Percentiles rank a stretch among this genome's conserved stretches.
phyloP scores from a whole-genome alignment of 2,329 filamentous ascomycete genomes.

The Sporothrix humicola region DNA sequence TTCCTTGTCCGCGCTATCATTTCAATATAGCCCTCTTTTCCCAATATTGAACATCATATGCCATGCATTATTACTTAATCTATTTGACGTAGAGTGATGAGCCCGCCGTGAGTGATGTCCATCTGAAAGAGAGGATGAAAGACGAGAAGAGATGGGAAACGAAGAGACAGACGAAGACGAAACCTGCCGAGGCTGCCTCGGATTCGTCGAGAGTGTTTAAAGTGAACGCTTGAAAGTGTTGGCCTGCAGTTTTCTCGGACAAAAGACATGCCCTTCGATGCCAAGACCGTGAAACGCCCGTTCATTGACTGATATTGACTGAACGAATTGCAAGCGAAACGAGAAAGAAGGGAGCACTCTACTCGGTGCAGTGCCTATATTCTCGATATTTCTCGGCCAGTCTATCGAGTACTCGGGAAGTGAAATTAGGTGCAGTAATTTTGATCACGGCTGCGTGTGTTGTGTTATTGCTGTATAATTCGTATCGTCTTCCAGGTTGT shows the following conservation, averaged over 20 bases:
- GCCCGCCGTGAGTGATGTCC: too few species aligned
- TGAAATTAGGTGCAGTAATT: neutral
- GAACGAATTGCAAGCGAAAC: neutral
- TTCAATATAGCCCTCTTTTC: neutral
- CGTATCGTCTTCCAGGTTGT: neutral
- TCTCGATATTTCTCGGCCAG: too few species aligned
- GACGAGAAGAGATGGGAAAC: neutral
- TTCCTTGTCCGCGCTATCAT: neutral
- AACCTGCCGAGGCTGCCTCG: neutral
- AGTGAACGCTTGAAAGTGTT: too few species aligned
- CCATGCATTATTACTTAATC: slow-evolving; percentile 21
- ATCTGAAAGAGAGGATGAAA: neutral
- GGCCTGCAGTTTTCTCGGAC: neutral
- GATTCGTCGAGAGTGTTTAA: too few species aligned
- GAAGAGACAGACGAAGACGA: neutral
- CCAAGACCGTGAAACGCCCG: slow-evolving; percentile 18
- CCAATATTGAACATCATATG: slow-evolving; percentile 4
- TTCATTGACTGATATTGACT: neutral
- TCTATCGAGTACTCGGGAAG: too few species aligned
- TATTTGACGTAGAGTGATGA: slow-evolving; percentile 23
- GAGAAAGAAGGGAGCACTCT: slow-evolving; percentile 29
- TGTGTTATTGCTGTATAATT: neutral
- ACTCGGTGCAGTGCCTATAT: neutral
- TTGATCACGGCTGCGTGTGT: slow-evolving; percentile 10
- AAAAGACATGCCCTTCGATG: neutral